Conservation (phyloP, 2,329 filamentous ascomycete genomes). For the Talaromyces amestolkiae region DNA sequence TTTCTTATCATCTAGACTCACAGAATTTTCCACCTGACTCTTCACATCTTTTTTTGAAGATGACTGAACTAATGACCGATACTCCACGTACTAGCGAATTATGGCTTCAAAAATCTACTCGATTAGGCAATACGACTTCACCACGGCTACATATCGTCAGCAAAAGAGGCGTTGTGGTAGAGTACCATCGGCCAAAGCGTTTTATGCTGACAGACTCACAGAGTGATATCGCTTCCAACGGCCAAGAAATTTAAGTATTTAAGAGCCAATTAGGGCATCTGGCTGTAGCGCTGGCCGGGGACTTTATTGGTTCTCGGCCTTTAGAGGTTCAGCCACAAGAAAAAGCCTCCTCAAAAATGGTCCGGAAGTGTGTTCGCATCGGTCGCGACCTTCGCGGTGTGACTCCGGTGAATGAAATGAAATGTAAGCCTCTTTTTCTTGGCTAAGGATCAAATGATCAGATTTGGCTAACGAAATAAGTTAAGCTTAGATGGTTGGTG, state of each 20-base stretch:
- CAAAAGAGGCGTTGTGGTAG: neutral
- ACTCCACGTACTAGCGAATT: neutral
- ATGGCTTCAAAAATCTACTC: neutral
- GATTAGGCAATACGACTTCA: constrained; percentile 6
- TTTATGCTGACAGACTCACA: neutral
- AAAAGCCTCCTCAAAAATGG: neutral
- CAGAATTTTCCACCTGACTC: neutral
- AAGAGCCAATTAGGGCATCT: neutral
- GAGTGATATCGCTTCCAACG: constrained; percentile 7
- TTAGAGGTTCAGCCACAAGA: neutral
- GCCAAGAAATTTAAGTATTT: neutral
- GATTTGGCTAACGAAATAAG: neutral
- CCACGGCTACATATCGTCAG: neutral
- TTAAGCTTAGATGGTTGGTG: neutral
- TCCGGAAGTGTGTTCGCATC: too few species aligned
- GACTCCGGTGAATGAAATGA: neutral
- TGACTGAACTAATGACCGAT: neutral
- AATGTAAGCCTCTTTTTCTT: neutral
- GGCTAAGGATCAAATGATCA: neutral
- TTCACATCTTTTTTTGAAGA: neutral
- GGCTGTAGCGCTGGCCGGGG: neutral
- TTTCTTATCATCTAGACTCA: neutral
- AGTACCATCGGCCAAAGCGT: constrained; percentile 4
- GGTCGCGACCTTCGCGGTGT: neutral
- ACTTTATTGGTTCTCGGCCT: neutral